Base-by-base conservation (phyloP, 2,329 filamentous ascomycete genomes). In the Neodidymelliopsis sp. region DNA sequence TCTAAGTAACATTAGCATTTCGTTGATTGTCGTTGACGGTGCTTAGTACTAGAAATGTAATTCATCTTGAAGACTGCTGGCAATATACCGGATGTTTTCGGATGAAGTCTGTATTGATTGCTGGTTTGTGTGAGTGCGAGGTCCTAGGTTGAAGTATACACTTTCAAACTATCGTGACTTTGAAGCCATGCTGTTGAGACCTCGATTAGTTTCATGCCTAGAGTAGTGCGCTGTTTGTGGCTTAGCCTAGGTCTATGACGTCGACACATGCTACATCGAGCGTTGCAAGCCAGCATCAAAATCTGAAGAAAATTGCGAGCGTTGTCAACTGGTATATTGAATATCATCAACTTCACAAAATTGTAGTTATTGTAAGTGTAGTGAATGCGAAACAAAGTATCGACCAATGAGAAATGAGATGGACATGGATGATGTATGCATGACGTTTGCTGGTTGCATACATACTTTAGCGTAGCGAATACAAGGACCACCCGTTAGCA, bases 41-140 rank as follows among this genome's bases (percentile, higher is more conserved):
- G 44, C 18, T 20, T 30, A 24, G n/a, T 67, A 69, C 67, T 62
- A 40, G 67, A 68, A 16, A 70, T 57, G 57, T 63, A 60, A 47
- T 68, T 70, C 67, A 71, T 70, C 25, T 39, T 64, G 56, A 20
- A 4, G 31, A 31, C 7, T 35, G 25, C 12, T 19, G 27, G 29
- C 5, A 28, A 19, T 18, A 27, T 11, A 29, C 30, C 30, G 23
- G 7, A 1, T 9, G 8, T 31, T 12, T 8, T 11, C 19, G 30
- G 22, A 16, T 34, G 28, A 28, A 33, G 13, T 34, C 7, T 28
- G 22, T n/a, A 8, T 18, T n/a, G 18, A n/a, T 12, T 7, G 15
- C 10, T 5, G 11, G 16, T 15, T 9, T 6, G 25, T 7, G 24
- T 7, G 12, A 15, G n/a, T 11, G 34, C 2, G n/a, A 19, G 25